Percentiles rank a stretch among this genome's conserved stretches.
phyloP scores from a whole-genome alignment of 805 yeast genomes.

The Clavispora phyllophila region DNA sequence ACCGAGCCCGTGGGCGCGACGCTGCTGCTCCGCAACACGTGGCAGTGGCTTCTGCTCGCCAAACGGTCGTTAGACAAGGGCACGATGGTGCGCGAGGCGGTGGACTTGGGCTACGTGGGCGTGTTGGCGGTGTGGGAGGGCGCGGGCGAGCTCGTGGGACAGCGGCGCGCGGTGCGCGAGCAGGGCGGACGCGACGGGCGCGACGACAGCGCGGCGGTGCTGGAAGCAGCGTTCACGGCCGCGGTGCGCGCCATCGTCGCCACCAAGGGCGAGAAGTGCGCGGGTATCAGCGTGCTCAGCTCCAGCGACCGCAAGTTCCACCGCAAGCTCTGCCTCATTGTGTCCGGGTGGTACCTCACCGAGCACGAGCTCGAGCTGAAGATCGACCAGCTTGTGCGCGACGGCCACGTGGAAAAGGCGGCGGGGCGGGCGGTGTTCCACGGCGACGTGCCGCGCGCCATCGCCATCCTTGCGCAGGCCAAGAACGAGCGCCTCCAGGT shows the following conservation, averaged over 20 bases:
- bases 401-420: conserved; percentile 75
- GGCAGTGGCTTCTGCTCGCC: conserved; percentile 88
- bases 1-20: conserved; percentile 50
- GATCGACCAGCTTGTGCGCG: conserved; percentile 47
- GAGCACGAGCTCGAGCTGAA: conserved; percentile 69
- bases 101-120: conserved; percentile 85
- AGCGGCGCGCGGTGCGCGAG: conserved; percentile 36
- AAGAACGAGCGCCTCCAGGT: conserved; percentile 64
- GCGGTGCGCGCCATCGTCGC: conserved; percentile 51
- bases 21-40: conserved; percentile 57
- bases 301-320: conserved; percentile 53
- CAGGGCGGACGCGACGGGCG: conserved; percentile 83
- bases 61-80: conserved; percentile 59
- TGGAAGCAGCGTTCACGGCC: conserved; percentile 40
- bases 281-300: conserved; percentile 41
- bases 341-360: conserved; percentile 88
- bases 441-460: conserved; percentile 79
- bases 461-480: conserved; percentile 70
- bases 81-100: conserved; percentile 59
- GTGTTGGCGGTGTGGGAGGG: conserved; percentile 89
- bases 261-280: conserved; percentile 43
- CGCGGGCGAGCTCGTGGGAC: conserved; percentile 41
- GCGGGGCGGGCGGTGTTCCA: conserved; percentile 98
- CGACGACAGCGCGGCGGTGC: conserved; percentile 67
- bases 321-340: conserved; percentile 72